Percentiles rank a stretch among this genome's conserved stretches.
Evolutionary conservation across 75 land plant genomes (phyloP).

Genomic region (Cupressus sempervirens): DNA sequence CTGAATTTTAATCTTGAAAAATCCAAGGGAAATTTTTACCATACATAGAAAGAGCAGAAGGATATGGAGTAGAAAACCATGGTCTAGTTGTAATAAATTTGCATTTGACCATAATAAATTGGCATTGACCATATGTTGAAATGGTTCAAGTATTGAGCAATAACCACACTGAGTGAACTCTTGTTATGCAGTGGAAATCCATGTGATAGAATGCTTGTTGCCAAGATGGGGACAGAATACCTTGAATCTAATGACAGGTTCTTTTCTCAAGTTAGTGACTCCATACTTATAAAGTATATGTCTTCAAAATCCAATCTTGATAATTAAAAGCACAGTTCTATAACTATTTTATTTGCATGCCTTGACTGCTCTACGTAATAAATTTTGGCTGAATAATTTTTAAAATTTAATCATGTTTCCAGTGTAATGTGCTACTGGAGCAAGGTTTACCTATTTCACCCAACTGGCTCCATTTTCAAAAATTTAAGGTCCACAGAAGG

Average conservation of each 20-base stretch:
- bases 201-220: conserved; percentile 78
- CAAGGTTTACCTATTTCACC: conserved; percentile 77
- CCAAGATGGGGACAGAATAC: conserved; percentile 74
- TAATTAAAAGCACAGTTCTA: not conserved
- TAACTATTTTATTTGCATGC: not conserved
- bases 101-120: not conserved
- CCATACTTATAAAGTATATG: not conserved
- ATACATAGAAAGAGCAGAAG: not conserved
- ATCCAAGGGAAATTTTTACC: not conserved
- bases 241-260: conserved; percentile 60
- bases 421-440: conserved; percentile 66
- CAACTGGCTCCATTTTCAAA: conserved; percentile 74
- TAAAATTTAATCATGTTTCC: conserved; percentile 11
- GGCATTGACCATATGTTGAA: not conserved
- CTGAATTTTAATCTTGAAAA: not conserved
- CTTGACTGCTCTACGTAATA: not conserved
- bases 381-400: not conserved
- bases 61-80: not conserved
- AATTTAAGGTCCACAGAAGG: conserved; percentile 67
- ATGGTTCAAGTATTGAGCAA: not conserved
- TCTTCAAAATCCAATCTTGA: not conserved
- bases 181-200: conserved; percentile 54
- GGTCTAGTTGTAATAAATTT: not conserved
- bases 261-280: conserved; percentile 42
- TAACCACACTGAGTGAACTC: not conserved